These are phyloP conservation scores for Mycosphaerella sp. DNA, from an alignment of 2,329 filamentous ascomycete genomes.

Conservation along the genomic window DNA sequence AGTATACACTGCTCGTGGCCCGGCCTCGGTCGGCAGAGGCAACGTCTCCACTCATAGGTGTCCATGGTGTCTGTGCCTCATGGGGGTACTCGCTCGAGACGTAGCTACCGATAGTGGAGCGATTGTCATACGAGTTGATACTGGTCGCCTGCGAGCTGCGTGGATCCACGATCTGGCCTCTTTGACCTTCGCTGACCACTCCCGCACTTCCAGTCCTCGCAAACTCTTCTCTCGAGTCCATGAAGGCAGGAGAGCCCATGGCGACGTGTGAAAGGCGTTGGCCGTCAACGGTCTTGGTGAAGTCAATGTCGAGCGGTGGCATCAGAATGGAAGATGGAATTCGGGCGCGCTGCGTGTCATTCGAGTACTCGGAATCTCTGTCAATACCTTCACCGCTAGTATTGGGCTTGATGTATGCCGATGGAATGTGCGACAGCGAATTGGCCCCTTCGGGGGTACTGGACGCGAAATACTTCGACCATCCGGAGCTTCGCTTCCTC, in stretches of 20 bases:
- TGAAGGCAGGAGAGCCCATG: slow-evolving; percentile 63
- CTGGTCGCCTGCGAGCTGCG: slow-evolving; percentile 24
- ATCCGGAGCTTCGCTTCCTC: slow-evolving; percentile 54
- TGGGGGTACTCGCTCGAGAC: slow-evolving; percentile 31
- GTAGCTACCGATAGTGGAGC: slow-evolving; percentile 28
- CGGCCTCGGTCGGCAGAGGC: slow-evolving; percentile 23
- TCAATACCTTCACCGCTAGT: slow-evolving; percentile 41
- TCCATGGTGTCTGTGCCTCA: slow-evolving; percentile 31
- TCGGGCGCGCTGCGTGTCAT: slow-evolving; percentile 35
- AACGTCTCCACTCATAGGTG: slow-evolving; percentile 25
- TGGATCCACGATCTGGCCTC: slow-evolving; percentile 31
- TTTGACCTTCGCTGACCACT: slow-evolving; percentile 11
- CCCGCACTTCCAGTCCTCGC: slow-evolving; percentile 26
- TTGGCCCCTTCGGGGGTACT: slow-evolving; percentile 34
- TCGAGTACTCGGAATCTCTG: slow-evolving; percentile 39
- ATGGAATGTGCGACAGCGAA: slow-evolving; percentile 30
- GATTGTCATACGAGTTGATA: slow-evolving; percentile 26
- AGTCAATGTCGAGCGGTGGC: slow-evolving; percentile 58
- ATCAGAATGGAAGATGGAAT: slow-evolving; percentile 57
- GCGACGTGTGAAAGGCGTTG: slow-evolving; percentile 60
- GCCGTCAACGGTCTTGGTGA: slow-evolving; percentile 46
- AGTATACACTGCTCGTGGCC: slow-evolving; percentile 42
- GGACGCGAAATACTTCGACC: slow-evolving; percentile 35
- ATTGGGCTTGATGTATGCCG: slow-evolving; percentile 33
- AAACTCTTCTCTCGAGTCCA: slow-evolving; percentile 47